Conservation (phyloP, 805 yeast genomes). For the Kregervanrija pseudodelftensis region DNA sequence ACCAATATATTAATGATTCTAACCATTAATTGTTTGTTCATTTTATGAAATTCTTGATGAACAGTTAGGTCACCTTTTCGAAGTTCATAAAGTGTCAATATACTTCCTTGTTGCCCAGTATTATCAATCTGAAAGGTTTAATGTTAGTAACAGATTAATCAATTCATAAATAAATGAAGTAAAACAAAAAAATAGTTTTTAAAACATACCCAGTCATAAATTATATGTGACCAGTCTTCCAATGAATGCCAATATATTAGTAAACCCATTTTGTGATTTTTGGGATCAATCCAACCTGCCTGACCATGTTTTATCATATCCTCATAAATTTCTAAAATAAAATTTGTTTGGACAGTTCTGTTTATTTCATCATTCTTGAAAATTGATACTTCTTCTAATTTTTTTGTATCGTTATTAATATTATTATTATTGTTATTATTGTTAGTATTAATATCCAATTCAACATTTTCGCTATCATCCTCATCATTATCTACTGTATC, state of each 20-base stretch:
- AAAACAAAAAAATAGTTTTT: background rate
- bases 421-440: too few relatives aligned
- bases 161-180: conserved; percentile 11
- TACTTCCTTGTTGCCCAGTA: conserved; percentile 71
- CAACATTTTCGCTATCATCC: conserved; percentile 25
- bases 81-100: conserved; percentile 78
- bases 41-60: conserved; percentile 52
- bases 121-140: conserved; percentile 33
- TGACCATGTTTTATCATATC: conserved; percentile 48
- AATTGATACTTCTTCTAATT: conserved; percentile 19
- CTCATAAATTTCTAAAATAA: conserved; percentile 47
- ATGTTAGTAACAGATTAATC: background rate
- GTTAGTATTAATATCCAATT: conserved; percentile 10
- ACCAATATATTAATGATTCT: conserved; percentile 51
- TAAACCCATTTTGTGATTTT: conserved; percentile 39
- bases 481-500: conserved; percentile 15
- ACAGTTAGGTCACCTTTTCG: conserved; percentile 53
- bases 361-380: conserved; percentile 48
- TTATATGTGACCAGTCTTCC: conserved; percentile 56
- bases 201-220: conserved; percentile 49
- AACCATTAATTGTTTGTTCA: conserved; percentile 51
- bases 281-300: conserved; percentile 48
- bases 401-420: background rate
- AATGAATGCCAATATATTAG: conserved; percentile 64
- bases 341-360: conserved; percentile 47